phyloP scores from a whole-genome alignment of 129 eudicot species.

The Flaveria ramosissima region DNA sequence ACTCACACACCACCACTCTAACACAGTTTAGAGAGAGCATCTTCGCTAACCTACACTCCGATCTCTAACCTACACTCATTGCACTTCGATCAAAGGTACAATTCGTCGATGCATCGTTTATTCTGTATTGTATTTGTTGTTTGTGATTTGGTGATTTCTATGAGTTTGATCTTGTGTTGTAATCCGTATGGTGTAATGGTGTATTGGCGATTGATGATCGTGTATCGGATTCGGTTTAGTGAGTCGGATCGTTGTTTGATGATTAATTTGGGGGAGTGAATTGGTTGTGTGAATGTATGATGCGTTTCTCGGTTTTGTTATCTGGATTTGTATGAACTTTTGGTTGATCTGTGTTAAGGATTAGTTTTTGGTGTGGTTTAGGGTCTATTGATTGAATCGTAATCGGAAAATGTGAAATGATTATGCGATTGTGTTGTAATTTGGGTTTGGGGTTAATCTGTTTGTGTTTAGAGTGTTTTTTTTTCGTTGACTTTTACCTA shows the following conservation, averaged over 20 bases:
- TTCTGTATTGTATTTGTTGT: neutral
- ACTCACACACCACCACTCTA: neutral
- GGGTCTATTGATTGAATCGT: slow-evolving; percentile 5
- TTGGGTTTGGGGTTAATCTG: neutral
- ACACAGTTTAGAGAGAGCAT: slow-evolving; percentile 15
- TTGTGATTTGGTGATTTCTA: neutral
- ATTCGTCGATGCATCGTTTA: neutral
- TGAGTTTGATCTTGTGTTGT: slow-evolving; percentile 6
- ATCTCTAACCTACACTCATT: slow-evolving; percentile 22
- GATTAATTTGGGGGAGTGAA: slow-evolving; percentile 6
- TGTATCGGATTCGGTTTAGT: slow-evolving; percentile 12
- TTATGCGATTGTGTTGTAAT: neutral
- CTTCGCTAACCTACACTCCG: slow-evolving; percentile 12
- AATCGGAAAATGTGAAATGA: slow-evolving; percentile 8
- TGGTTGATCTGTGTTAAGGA: slow-evolving; percentile 15
- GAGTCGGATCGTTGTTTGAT: slow-evolving; percentile 24
- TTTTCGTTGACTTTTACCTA: neutral
- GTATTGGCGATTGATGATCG: slow-evolving; percentile 7
- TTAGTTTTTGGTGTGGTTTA: neutral
- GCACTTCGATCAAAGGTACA: slow-evolving; percentile 31
- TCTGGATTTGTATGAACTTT: slow-evolving; percentile 3
- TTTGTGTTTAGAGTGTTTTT: neutral
- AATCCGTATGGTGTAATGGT: neutral
- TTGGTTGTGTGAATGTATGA: neutral
- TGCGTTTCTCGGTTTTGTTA: slow-evolving; percentile 13